Conservation (phyloP, 164 flowering plant species). For the Amborella trichopoda region DNA sequence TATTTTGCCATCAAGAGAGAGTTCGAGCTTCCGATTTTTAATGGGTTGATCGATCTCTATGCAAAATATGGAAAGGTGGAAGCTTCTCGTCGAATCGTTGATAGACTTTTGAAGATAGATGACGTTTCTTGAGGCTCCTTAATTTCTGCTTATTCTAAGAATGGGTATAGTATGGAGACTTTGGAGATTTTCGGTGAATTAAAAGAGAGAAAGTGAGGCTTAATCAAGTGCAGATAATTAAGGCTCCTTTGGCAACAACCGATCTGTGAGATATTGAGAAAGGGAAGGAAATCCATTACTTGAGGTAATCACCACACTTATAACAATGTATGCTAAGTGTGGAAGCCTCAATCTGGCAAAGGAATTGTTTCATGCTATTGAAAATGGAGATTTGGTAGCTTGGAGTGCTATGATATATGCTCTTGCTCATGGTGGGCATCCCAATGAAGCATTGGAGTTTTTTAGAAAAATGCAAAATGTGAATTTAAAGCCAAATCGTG, state of each 20-base stretch:
- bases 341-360: slow-evolving; percentile 39
- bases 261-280: slow-evolving; percentile 41
- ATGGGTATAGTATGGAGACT: slow-evolving; percentile 33
- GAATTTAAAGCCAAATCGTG: slow-evolving; percentile 29
- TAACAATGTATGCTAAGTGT: slow-evolving; percentile 66
- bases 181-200: slow-evolving; percentile 43
- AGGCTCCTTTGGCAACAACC: slow-evolving; percentile 46
- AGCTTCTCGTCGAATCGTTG: slow-evolving; percentile 34
- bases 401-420: slow-evolving; percentile 67
- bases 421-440: slow-evolving; percentile 40
- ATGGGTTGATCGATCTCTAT: slow-evolving; percentile 65
- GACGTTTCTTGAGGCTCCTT: slow-evolving; percentile 67
- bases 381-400: slow-evolving; percentile 37
- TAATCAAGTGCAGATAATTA: slow-evolving; percentile 35
- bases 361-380: slow-evolving; percentile 25
- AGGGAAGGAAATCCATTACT: slow-evolving; percentile 47
- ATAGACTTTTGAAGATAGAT: slow-evolving; percentile 23
- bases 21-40: slow-evolving; percentile 23
- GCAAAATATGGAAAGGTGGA: slow-evolving; percentile 44
- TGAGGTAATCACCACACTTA: slow-evolving; percentile 46
- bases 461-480: slow-evolving; percentile 41
- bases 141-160: slow-evolving; percentile 56
- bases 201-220: slow-evolving; percentile 16
- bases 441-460: slow-evolving; percentile 37
- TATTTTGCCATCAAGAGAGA: slow-evolving; percentile 42